phyloP scores from a whole-genome alignment of 78 protist species.

The Blattamonas nauphoetae region DNA sequence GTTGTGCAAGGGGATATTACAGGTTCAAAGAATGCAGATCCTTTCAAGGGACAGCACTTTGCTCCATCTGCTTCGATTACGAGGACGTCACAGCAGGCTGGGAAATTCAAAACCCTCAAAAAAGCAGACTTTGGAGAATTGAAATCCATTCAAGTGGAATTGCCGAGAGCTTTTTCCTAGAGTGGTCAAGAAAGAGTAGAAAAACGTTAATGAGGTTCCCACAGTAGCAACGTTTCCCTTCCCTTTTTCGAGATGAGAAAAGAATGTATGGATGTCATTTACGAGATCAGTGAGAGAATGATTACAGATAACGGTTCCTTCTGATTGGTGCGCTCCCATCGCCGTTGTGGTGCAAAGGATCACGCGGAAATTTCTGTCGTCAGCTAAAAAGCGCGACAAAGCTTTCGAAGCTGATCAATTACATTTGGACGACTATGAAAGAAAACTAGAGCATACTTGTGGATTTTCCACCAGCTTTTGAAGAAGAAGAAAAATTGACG shows the following conservation, averaged over 20 bases:
- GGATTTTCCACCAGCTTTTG: background rate
- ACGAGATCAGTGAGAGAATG: too few species aligned
- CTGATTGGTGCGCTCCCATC: background rate
- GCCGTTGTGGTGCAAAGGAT: background rate
- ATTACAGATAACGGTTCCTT: background rate
- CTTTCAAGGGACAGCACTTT: background rate
- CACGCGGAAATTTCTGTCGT: background rate
- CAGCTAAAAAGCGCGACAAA: background rate
- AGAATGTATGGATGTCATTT: too few species aligned
- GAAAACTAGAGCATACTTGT: background rate
- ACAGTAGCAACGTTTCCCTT: too few species aligned
- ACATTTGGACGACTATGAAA: background rate
- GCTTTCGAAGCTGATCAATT: background rate
- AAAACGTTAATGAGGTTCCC: too few species aligned
- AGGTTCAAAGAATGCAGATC: background rate
- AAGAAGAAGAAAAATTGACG: too few species aligned
- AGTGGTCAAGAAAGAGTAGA: too few species aligned
- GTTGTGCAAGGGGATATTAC: background rate
- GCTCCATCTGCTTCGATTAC: background rate
- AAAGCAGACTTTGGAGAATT: too few species aligned
- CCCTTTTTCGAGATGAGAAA: too few species aligned
- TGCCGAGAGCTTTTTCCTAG: too few species aligned
- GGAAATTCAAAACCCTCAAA: too few species aligned
- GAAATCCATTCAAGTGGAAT: too few species aligned
- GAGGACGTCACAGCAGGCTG: background rate